Percentiles rank a stretch among this genome's conserved stretches.
phyloP scores from a whole-genome alignment of 306 rosid species.

The Glycyrrhiza uralensis region DNA sequence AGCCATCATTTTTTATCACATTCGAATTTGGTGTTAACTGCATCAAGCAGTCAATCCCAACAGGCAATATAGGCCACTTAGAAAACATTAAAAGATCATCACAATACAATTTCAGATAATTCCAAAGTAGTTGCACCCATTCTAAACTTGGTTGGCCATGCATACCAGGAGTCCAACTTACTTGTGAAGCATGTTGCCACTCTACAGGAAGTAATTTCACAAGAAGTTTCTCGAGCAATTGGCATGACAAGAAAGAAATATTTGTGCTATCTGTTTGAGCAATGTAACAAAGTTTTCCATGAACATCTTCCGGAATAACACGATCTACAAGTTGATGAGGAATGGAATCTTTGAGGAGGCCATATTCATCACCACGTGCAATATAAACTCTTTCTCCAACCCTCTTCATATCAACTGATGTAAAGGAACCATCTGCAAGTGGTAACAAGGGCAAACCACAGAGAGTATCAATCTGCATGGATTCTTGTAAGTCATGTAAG shows the following conservation, averaged over 20 bases:
- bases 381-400: slow-evolving; percentile 82
- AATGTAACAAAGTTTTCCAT: slow-evolving; percentile 68
- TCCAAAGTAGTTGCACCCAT: slow-evolving; percentile 91
- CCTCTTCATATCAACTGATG: slow-evolving; percentile 69
- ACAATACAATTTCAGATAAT: slow-evolving; percentile 75
- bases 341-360: slow-evolving; percentile 83
- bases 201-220: slow-evolving; percentile 79
- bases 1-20: slow-evolving; percentile 85
- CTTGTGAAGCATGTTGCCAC: slow-evolving; percentile 84
- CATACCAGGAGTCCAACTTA: slow-evolving; percentile 78
- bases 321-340: slow-evolving; percentile 71
- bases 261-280: slow-evolving; percentile 68
- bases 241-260: slow-evolving; percentile 77
- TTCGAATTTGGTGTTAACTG: slow-evolving; percentile 67
- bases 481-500: slow-evolving; percentile 71
- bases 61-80: slow-evolving; percentile 94
- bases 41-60: slow-evolving; percentile 62
- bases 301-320: slow-evolving; percentile 63
- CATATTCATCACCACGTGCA: slow-evolving; percentile 81
- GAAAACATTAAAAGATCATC: slow-evolving; percentile 75
- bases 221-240: slow-evolving; percentile 84
- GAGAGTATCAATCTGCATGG: slow-evolving; percentile 59
- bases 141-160: slow-evolving; percentile 90
- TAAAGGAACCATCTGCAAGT: slow-evolving; percentile 81
- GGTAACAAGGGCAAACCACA: slow-evolving; percentile 85